phyloP scores from a whole-genome alignment of 257 asterid genomes.

The Capsicum chinense region DNA sequence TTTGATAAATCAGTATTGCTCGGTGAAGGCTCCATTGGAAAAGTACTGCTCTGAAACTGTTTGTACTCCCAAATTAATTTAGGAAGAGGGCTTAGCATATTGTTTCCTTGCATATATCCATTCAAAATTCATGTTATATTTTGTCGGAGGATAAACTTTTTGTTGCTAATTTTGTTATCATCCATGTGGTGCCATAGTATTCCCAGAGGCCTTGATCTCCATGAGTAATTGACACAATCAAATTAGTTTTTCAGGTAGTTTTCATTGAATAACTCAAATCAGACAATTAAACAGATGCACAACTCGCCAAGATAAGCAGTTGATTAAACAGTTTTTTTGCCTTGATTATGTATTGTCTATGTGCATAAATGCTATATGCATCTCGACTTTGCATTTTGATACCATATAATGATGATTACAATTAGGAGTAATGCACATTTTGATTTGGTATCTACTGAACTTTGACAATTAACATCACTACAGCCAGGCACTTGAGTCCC shows the following conservation, averaged over 20 bases:
- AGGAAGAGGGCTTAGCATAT: not conserved
- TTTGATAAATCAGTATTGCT: slow-evolving; percentile 53
- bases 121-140: not conserved
- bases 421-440: not conserved
- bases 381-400: not conserved
- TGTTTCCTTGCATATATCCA: slow-evolving; percentile 7
- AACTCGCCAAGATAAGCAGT: not conserved
- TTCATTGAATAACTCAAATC: not conserved
- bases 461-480: not conserved
- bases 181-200: slow-evolving; percentile 14
- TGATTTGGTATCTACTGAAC: not conserved
- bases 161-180: not conserved
- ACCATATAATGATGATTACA: slow-evolving; percentile 2
- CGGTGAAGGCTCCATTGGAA: slow-evolving; percentile 64
- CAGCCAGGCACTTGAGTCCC: not conserved
- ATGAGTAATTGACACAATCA: not conserved
- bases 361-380: not conserved
- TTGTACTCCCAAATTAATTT: not conserved
- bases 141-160: not conserved
- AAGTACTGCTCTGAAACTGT: slow-evolving; percentile 44
- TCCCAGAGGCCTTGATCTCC: not conserved
- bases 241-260: not conserved
- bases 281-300: slow-evolving; percentile 1
- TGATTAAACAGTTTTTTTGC: not conserved
- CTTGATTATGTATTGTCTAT: not conserved